Evolutionary conservation across 164 flowering plant genomes (phyloP), one percentile per base, ranked within the genome.

Genomic region (Vitis riparia): DNA sequence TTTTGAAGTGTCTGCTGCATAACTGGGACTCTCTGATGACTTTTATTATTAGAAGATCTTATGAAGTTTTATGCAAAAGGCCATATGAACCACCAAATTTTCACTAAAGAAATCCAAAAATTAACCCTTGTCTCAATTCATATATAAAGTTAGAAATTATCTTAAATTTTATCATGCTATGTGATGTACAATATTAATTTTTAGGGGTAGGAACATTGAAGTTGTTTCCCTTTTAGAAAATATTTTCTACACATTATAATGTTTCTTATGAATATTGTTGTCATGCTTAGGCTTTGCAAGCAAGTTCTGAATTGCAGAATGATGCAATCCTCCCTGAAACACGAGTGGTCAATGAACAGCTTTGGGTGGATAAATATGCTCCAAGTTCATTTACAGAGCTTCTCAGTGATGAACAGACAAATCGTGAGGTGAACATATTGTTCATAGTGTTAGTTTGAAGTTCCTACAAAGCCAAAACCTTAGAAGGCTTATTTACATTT

Each of bases 331-430:
- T 77, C 76, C 75, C 77, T 23, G 78, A 78, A 72, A 68, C 70
- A 68, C 71, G 83, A 73, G 81, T 72, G 58, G 73, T 78, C 51
- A 82, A 73, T 68, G 97, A 89, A 75, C 77, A 84, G 77, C 97
- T 95, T 70, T 95, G 99, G 99, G 99, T 95, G 68, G 94, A 95
- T 70, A 95, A 95, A 78, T 96, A 96, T 85, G 85, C 99, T 77
- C 99, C 99, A 66, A 87, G 70, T 79, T 89, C 99, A 44, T 96
- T 96, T 71, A 89, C 89, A 15, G 99, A 96, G 80, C 97, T 96
- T 75, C 95, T 96, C 66, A 96, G 98, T 76, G 99, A 91, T 75
- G 99, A 96, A 69, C 93, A 89, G 56, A 93, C 97, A 73, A 96
- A 96, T 73, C 94, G 97, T 47, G 97, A 96, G 97, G 98, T 89